Base-by-base conservation (phyloP, 2,329 filamentous ascomycete species). In the Diaporthe caulivora region DNA sequence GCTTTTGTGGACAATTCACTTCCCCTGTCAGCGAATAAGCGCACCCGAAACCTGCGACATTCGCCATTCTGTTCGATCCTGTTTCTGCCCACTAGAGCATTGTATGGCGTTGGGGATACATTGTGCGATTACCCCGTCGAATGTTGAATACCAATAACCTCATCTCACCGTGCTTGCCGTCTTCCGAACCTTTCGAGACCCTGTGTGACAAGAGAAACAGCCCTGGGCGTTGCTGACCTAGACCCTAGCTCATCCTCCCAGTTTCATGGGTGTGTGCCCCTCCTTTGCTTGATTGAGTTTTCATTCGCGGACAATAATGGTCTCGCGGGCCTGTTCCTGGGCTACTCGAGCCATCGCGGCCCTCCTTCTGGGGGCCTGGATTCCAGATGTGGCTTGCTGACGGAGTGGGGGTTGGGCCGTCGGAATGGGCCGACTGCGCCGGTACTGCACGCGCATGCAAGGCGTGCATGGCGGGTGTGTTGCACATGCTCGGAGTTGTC, bases 41-140 rank as follows among this genome's bases (percentile, higher is more conserved):
- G 29, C 62, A 40, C 13, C 31, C 34, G 4, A 37, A 24, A 10
- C 11, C 15, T 18, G 15, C 47, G 31, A 53, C 10, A 13, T 44
- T 9, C 24, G 53, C 3, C 10, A 29, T 17, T 7, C 3, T 26
- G 26, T n/a, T 24, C 18, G 29, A 21, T 51, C 53, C 24, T 57
- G 57, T 55, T 57, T 62, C n/a, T 31, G 3, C 44, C n/a, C 18
- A 10, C 18, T 68, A 24, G 62, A 72, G 73, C 73, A 74, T 72
- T 57, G 73, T 72, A 70, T 70, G 73, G 73, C 58, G 73, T 74
- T 74, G 57, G 70, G 70, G 70, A 40, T 11, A 53, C 37, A 8
- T 51, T 34, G 44, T 62, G 47, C 53, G 40, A 24, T 34, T 40
- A 29, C 55, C 64, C 15, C 47, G 31, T 74, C 24, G 40, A 72